Conservation (phyloP, 345 rosid species). For the Arabidopsis thaliana region DNA sequence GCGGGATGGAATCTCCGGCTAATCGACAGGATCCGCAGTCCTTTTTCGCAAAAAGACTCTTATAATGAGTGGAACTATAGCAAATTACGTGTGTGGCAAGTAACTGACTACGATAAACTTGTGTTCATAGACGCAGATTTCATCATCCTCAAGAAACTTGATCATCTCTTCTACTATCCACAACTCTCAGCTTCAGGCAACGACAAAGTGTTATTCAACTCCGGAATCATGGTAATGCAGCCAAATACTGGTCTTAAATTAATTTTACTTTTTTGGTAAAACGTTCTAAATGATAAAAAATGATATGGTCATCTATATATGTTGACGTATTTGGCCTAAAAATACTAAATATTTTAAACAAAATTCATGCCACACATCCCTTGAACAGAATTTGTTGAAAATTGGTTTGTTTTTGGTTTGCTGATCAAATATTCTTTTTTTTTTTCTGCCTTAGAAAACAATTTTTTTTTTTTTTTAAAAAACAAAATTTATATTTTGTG, state of each 20-base stretch:
- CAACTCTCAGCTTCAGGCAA: constrained; percentile 69
- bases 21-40: constrained; percentile 66
- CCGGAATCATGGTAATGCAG: constrained; percentile 67
- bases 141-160: constrained; percentile 59
- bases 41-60: constrained; percentile 54
- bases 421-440: not conserved
- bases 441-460: not conserved
- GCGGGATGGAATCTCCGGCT: constrained; percentile 71
- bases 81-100: constrained; percentile 81
- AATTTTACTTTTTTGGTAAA: not conserved
- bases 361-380: not conserved
- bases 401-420: not conserved
- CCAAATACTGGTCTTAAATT: not conserved
- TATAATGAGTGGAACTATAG: constrained; percentile 96
- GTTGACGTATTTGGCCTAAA: not conserved
- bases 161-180: constrained; percentile 61
- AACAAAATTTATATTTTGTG: too few species aligned
- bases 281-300: not conserved
- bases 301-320: not conserved
- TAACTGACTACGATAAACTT: constrained; percentile 60
- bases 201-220: constrained; percentile 58
- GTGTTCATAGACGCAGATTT: constrained; percentile 82
- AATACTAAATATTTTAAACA: not conserved
- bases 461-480: too few species aligned
- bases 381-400: not conserved